These are phyloP conservation scores for Kodamaea kakaduensis DNA, from an alignment of 805 yeast genomes.

Conservation along the genomic window DNA sequence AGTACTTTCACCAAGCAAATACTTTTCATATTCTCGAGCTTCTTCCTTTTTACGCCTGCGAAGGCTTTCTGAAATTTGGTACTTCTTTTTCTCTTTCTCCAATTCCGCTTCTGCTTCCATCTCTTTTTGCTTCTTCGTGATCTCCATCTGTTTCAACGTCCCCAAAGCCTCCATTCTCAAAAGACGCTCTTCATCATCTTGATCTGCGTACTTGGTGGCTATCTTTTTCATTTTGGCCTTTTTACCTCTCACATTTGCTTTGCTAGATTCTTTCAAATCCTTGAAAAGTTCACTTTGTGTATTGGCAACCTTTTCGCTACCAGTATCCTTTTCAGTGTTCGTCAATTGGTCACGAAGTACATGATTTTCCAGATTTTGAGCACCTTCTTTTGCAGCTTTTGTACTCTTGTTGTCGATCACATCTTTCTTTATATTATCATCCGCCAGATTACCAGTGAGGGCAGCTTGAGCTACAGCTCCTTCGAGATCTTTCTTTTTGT, in stretches of 20 bases:
- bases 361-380: constrained; percentile 9
- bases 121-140: constrained; percentile 18
- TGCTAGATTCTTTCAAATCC: constrained; percentile 12
- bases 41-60: constrained; percentile 44
- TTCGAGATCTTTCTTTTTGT: constrained; percentile 37
- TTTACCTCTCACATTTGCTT: constrained; percentile 72
- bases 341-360: constrained; percentile 11
- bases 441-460: constrained; percentile 12
- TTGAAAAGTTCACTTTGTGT: constrained; percentile 3
- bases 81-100: constrained; percentile 24
- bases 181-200: constrained; percentile 82
- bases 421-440: constrained; percentile 11
- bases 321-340: neutral
- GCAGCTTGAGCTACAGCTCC: constrained; percentile 13
- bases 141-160: constrained; percentile 59
- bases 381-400: constrained; percentile 1
- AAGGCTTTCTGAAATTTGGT: constrained; percentile 32
- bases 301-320: constrained; percentile 1
- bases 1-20: constrained; percentile 31
- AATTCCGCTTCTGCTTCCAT: constrained; percentile 18
- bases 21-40: constrained; percentile 41
- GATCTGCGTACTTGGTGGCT: constrained; percentile 78
- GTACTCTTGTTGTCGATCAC: constrained; percentile 9
- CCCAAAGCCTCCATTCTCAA: constrained; percentile 80
- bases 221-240: constrained; percentile 81